Conservation (phyloP, 208 protist genomes). For the Wallacemonas sp. region DNA sequence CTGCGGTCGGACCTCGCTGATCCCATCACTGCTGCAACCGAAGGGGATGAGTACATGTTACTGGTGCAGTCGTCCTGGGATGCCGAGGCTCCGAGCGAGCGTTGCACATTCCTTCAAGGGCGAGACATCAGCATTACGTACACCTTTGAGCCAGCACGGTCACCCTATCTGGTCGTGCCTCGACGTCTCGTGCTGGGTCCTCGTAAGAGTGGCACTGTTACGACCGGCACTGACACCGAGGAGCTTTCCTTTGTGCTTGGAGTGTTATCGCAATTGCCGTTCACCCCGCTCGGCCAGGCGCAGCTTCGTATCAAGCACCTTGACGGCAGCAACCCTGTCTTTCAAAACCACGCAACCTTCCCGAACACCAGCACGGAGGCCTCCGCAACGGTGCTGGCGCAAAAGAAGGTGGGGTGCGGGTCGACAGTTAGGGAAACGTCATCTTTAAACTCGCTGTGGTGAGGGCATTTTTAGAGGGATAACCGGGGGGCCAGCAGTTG, state of each 20-base stretch:
- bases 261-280: conserved; percentile 38
- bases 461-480: not conserved
- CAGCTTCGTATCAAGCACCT: conserved; percentile 42
- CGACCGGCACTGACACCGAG: conserved; percentile 5
- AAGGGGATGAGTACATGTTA: conserved; percentile 22
- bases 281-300: conserved; percentile 30
- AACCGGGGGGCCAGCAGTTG: too few relatives aligned
- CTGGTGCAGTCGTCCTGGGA: conserved; percentile 34
- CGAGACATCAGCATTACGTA: conserved; percentile 52
- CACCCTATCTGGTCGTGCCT: conserved; percentile 49
- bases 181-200: conserved; percentile 22
- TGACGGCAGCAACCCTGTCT: conserved; percentile 31
- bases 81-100: conserved; percentile 25
- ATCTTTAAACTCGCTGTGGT: conserved; percentile 9
- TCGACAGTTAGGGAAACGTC: conserved; percentile 1
- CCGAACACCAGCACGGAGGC: conserved; percentile 16
- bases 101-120: conserved; percentile 43
- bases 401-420: not conserved
- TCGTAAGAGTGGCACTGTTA: not conserved
- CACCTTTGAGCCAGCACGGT: conserved; percentile 46
- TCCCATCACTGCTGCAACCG: not conserved
- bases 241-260: conserved; percentile 36
- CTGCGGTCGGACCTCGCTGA: not conserved
- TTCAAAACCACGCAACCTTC: conserved; percentile 48
- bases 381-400: conserved; percentile 17